A percentile compares a stretch with the other conserved stretches of the same genome.
Evolutionary conservation across 306 rosid genomes (phyloP).

Genomic region (Trifolium dubium): DNA sequence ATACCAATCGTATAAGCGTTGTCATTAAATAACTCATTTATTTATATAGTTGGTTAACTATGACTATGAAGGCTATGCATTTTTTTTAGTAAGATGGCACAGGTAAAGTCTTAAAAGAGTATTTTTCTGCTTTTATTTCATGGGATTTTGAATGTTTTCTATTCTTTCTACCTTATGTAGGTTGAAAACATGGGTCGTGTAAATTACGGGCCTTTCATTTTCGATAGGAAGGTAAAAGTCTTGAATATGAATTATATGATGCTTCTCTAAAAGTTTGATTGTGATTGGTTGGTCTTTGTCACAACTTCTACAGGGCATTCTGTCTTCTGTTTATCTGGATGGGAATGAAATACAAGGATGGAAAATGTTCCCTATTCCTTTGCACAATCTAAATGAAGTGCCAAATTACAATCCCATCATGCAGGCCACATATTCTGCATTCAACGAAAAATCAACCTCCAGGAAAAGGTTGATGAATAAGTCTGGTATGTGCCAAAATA

Average conservation of each 20-base stretch:
- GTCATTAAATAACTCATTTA: not conserved
- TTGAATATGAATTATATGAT: conserved; percentile 25
- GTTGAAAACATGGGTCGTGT: conserved; percentile 94
- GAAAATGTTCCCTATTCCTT: conserved; percentile 76
- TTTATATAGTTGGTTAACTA: conserved; percentile 4
- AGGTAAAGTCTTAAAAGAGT: not conserved
- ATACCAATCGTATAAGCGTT: not conserved
- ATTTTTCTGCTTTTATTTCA: conserved; percentile 8
- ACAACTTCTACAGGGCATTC: conserved; percentile 70
- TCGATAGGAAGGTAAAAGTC: conserved; percentile 78
- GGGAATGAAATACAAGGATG: conserved; percentile 55
- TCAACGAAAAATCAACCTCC: conserved; percentile 38
- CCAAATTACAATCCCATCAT: conserved; percentile 52
- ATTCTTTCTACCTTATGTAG: conserved; percentile 46
- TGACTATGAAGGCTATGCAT: not conserved
- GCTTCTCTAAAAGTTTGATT: conserved; percentile 13
- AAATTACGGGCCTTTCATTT: conserved; percentile 79
- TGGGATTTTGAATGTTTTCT: conserved; percentile 24
- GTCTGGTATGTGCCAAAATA: conserved; percentile 50
- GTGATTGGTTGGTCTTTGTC: conserved; percentile 39
- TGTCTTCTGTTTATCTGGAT: conserved; percentile 81
- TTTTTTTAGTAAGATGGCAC: not conserved
- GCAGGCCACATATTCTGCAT: conserved; percentile 52
- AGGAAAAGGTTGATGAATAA: conserved; percentile 49
- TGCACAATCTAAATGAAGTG: conserved; percentile 69